Evolutionary conservation across 2,329 filamentous ascomycete genomes (phyloP).

Genomic region (Aureobasidium zeae): DNA sequence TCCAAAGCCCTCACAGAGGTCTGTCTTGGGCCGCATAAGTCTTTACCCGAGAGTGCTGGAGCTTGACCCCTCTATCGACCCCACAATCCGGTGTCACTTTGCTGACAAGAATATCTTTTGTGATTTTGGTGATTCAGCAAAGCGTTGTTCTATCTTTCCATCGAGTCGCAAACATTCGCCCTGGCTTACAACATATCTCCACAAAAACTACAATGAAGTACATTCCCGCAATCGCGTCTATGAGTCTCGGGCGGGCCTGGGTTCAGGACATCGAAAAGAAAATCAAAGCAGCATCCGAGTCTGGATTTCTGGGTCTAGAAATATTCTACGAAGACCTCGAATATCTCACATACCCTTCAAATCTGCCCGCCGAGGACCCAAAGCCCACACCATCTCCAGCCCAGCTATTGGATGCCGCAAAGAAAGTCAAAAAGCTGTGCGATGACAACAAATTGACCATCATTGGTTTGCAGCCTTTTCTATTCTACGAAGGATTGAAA

Average conservation of each 20-base stretch:
- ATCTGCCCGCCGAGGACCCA: slow-evolving; percentile 34
- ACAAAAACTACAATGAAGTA: slow-evolving; percentile 42
- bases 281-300: slow-evolving; percentile 55
- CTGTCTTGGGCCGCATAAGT: too few relatives aligned
- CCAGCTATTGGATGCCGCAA: slow-evolving; percentile 45
- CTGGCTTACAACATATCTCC: too few relatives aligned
- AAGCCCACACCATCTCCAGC: slow-evolving; percentile 31
- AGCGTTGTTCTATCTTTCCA: too few relatives aligned
- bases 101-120: too few relatives aligned
- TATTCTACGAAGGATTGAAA: slow-evolving; percentile 65
- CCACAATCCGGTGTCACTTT: too few relatives aligned
- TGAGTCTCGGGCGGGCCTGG: slow-evolving; percentile 66
- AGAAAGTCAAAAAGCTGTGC: slow-evolving; percentile 49
- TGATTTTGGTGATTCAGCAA: too few relatives aligned
- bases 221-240: slow-evolving; percentile 61
- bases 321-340: slow-evolving; percentile 68
- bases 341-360: slow-evolving; percentile 45
- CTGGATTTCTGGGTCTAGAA: slow-evolving; percentile 62
- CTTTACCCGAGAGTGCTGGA: too few relatives aligned
- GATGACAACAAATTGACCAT: slow-evolving; percentile 46
- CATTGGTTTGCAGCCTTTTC: slow-evolving; percentile 66
- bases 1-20: too few relatives aligned
- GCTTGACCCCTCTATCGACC: too few relatives aligned
- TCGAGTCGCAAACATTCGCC: too few relatives aligned
- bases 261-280: slow-evolving; percentile 60